A percentile compares a stretch with the other conserved stretches of the same genome.
Conservation (phyloP, 768 basidiomycete genomes). For the Hygrophorus russula region DNA sequence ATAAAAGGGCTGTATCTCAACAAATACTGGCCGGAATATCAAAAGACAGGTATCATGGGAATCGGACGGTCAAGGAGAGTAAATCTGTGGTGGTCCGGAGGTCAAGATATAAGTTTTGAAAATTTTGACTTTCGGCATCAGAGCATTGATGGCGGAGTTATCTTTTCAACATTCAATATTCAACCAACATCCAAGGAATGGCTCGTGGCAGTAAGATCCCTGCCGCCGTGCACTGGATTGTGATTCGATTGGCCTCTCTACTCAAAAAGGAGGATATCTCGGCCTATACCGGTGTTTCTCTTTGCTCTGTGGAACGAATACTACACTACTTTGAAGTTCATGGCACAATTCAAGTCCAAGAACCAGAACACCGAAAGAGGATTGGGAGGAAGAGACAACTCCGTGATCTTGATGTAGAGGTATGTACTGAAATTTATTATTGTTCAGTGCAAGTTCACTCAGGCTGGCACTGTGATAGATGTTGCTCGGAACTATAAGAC, state of each 20-base stretch:
- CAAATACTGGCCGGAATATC: no score
- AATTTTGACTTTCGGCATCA: no score
- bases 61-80: no score
- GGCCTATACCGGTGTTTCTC: conserved; percentile 4
- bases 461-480: no score
- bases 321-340: conserved; percentile 1
- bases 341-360: conserved; percentile 3
- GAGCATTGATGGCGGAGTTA: no score
- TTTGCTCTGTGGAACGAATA: conserved; percentile 2
- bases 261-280: conserved; percentile 5
- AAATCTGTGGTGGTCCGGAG: no score
- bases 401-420: conserved; percentile 5
- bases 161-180: no score
- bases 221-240: conserved; percentile 3
- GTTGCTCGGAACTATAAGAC: not conserved
- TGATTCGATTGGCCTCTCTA: conserved; percentile 4
- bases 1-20: no score
- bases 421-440: not conserved
- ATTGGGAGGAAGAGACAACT: not conserved
- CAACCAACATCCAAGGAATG: no score
- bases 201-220: conserved; percentile 3
- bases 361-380: conserved; percentile 3
- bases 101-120: no score
- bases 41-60: no score
- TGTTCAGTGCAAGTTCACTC: no score